These are phyloP conservation scores for Taiwanofungus camphoratus DNA, from an alignment of 1,284 basidiomycete species.

Conservation along the genomic window DNA sequence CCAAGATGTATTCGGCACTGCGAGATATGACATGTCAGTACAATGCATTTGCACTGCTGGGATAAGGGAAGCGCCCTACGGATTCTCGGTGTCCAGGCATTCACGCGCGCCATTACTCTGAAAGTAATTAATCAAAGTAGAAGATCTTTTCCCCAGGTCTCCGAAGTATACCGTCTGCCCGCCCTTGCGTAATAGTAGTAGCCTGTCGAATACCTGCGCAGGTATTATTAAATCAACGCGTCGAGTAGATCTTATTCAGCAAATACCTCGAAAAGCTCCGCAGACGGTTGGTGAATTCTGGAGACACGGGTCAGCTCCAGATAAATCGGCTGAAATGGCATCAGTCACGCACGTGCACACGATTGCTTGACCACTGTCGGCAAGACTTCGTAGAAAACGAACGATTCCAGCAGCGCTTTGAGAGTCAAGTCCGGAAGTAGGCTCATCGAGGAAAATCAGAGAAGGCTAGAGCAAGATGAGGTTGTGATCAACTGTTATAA, in stretches of 20 bases:
- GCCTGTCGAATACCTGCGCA: slow-evolving; percentile 64
- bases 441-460: slow-evolving; percentile 80
- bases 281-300: slow-evolving; percentile 61
- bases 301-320: not conserved
- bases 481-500: not conserved
- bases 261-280: slow-evolving; percentile 68
- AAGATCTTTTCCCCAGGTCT: slow-evolving; percentile 57
- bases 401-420: slow-evolving; percentile 88
- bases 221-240: no score
- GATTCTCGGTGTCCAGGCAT: slow-evolving; percentile 38
- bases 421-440: slow-evolving; percentile 82
- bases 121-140: slow-evolving; percentile 63
- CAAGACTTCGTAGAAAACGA: slow-evolving; percentile 73
- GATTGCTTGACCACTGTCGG: slow-evolving; percentile 76
- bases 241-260: no score
- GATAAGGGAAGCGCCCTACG: slow-evolving; percentile 32
- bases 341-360: slow-evolving; percentile 47
- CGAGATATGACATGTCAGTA: not conserved
- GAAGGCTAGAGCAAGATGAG: slow-evolving; percentile 44
- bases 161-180: slow-evolving; percentile 78
- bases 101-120: slow-evolving; percentile 49
- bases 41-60: not conserved
- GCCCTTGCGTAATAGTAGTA: slow-evolving; percentile 58
- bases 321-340: not conserved
- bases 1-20: slow-evolving; percentile 67